phyloP scores from a whole-genome alignment of 1,284 basidiomycete species.

The Ustilago curta region DNA sequence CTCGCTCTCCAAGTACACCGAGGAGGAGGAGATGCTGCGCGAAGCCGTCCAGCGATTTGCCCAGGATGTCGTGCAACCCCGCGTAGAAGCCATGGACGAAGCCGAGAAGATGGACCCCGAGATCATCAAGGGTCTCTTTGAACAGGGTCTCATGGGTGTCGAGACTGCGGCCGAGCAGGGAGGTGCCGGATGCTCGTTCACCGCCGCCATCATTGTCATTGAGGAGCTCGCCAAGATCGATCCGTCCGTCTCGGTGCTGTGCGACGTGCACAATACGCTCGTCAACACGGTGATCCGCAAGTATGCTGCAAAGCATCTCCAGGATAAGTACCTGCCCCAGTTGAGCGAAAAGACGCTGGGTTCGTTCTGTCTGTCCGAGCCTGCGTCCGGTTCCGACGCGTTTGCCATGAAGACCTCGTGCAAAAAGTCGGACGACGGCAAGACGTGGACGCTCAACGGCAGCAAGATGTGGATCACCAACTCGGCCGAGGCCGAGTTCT shows the following conservation, averaged over 20 bases:
- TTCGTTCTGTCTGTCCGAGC: slow-evolving; percentile 94
- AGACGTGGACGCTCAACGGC: slow-evolving; percentile 84
- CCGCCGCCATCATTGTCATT: slow-evolving; percentile 93
- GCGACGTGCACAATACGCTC: slow-evolving; percentile 89
- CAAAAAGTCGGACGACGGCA: slow-evolving; percentile 80
- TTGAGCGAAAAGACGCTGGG: slow-evolving; percentile 86
- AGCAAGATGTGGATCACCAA: slow-evolving; percentile 99
- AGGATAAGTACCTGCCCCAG: slow-evolving; percentile 88
- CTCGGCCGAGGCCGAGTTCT: slow-evolving; percentile 91
- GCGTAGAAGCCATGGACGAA: slow-evolving; percentile 97
- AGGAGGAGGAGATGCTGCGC: slow-evolving; percentile 69
- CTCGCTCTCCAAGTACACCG: slow-evolving; percentile 65
- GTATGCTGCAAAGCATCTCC: slow-evolving; percentile 85
- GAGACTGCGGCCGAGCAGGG: slow-evolving; percentile 87
- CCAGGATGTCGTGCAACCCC: slow-evolving; percentile 86
- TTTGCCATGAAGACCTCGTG: slow-evolving; percentile 95
- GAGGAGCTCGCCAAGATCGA: slow-evolving; percentile 97
- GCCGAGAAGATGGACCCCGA: slow-evolving; percentile 91
- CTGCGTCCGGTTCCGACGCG: slow-evolving; percentile 92
- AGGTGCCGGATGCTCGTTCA: slow-evolving; percentile 92
- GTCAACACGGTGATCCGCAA: slow-evolving; percentile 92
- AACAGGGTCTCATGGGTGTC: slow-evolving; percentile 98
- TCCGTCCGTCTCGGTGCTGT: slow-evolving; percentile 94
- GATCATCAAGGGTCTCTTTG: slow-evolving; percentile 89
- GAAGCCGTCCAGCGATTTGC: slow-evolving; percentile 75